Conservation (phyloP, 371 early-diverging fungal genomes). For the Mycotypha africana region DNA sequence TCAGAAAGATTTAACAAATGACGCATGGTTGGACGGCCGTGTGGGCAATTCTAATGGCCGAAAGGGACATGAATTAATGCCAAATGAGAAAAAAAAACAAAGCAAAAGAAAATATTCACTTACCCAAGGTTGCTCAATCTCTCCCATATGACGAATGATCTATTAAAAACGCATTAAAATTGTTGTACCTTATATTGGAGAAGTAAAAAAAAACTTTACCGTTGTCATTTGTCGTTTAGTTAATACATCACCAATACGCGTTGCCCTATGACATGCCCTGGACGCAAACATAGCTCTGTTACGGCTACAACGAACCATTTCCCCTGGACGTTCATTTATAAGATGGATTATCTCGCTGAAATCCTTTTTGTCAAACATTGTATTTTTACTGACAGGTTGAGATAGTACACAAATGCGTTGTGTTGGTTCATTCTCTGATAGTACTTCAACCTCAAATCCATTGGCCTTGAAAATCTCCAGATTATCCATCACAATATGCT, state of each 20-base stretch:
- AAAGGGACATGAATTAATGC: too few relatives aligned
- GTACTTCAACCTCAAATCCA: constrained; percentile 72
- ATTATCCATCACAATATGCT: constrained; percentile 74
- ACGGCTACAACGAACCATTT: constrained; percentile 59
- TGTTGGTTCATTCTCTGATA: constrained; percentile 54
- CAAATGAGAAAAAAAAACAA: too few relatives aligned
- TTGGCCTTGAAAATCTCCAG: constrained; percentile 64
- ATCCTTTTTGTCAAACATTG: constrained; percentile 59
- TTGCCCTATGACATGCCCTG: constrained; percentile 70
- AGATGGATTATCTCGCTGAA: constrained; percentile 65
- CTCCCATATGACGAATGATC: constrained; percentile 74
- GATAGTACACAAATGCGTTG: constrained; percentile 59
- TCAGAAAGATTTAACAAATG: constrained; percentile 55
- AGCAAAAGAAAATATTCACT: too few relatives aligned
- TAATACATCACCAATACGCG: constrained; percentile 79
- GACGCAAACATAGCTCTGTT: constrained; percentile 70
- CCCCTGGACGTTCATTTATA: constrained; percentile 38
- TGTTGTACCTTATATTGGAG: neutral
- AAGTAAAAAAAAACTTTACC: constrained; percentile 13
- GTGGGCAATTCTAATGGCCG: constrained; percentile 97
- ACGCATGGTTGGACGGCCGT: constrained; percentile 96
- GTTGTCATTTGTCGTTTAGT: constrained; percentile 62
- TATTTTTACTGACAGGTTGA: constrained; percentile 60
- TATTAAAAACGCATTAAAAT: constrained; percentile 8
- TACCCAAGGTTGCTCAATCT: constrained; percentile 87